Conservation (phyloP, 768 basidiomycete species). For the Pisolithus orientalis region DNA sequence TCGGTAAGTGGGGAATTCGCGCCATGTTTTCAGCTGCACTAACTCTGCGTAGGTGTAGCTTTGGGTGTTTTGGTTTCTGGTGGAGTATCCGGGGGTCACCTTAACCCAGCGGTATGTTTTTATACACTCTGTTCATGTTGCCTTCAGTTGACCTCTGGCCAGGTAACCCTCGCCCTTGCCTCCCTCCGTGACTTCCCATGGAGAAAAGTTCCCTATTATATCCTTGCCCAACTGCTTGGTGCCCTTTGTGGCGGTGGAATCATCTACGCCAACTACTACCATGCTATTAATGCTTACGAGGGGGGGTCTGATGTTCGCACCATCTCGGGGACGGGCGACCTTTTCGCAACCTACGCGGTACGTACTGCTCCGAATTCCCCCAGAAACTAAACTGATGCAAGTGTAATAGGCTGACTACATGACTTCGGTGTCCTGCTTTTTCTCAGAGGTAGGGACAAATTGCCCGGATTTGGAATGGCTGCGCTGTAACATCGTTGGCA, state of each 20-base stretch:
- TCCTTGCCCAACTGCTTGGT: conserved; percentile 58
- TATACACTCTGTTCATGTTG: neutral
- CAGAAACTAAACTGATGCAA: conserved; percentile 4
- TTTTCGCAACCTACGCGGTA: conserved; percentile 61
- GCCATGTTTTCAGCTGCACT: neutral
- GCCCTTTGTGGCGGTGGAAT: conserved; percentile 53
- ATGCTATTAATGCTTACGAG: conserved; percentile 60
- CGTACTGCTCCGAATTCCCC: conserved; percentile 10
- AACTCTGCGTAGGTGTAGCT: conserved; percentile 36
- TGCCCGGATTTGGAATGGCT: neutral
- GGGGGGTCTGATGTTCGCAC: conserved; percentile 50
- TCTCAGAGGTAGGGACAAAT: conserved; percentile 32
- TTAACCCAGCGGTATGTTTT: conserved; percentile 59
- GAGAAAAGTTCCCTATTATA: conserved; percentile 71
- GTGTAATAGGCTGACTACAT: conserved; percentile 32
- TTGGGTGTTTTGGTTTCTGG: conserved; percentile 64
- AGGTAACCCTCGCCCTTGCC: conserved; percentile 69
- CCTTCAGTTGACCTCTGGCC: conserved; percentile 1
- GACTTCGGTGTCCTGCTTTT: conserved; percentile 42
- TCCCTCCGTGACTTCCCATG: conserved; percentile 71
- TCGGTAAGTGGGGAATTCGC: conserved; percentile 14
- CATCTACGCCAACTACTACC: conserved; percentile 59
- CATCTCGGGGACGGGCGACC: conserved; percentile 44
- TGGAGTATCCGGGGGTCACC: conserved; percentile 47
- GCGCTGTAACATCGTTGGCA: conserved; percentile 16